Percentiles rank a stretch among this genome's conserved stretches.
Evolutionary conservation across 208 protist species (phyloP).

Genomic region (Leishmania lainsoni): DNA sequence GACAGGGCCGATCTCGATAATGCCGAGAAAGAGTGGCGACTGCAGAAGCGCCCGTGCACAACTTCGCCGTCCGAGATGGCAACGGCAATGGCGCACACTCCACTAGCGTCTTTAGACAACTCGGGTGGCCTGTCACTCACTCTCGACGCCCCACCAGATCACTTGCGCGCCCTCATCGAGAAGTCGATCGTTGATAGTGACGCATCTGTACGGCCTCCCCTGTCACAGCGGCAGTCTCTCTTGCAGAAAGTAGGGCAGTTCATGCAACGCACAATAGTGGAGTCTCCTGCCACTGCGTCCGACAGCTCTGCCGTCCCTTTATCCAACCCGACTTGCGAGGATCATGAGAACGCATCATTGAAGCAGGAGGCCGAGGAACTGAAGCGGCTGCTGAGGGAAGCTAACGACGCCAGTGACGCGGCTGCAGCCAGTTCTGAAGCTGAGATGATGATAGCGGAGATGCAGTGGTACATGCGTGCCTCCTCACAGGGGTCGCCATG

Average conservation of each 20-base stretch:
- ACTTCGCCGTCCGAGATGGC: neutral
- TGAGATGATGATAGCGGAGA: conserved; percentile 24
- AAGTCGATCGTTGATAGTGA: conserved; percentile 11
- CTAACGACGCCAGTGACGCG: conserved; percentile 10
- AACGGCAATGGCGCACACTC: neutral
- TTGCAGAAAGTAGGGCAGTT: conserved; percentile 27
- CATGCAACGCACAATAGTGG: conserved; percentile 23
- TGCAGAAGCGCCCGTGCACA: neutral
- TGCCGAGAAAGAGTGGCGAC: conserved; percentile 2
- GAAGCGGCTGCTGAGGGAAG: conserved; percentile 19
- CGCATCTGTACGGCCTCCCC: neutral
- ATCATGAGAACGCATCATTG: conserved; percentile 2
- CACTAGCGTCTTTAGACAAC: neutral
- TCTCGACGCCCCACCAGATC: conserved; percentile 29
- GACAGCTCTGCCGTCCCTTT: neutral
- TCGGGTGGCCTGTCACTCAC: neutral
- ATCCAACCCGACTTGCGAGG: neutral
- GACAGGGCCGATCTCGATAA: neutral
- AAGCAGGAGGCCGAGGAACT: conserved; percentile 28
- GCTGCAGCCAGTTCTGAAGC: neutral
- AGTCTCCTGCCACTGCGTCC: neutral
- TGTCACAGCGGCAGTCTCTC: conserved; percentile 11
- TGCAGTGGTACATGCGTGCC: conserved; percentile 18
- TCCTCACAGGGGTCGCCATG: neutral
- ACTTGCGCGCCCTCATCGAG: conserved; percentile 29